phyloP scores from a whole-genome alignment of 106 monocot species.

The Triglochin maritima region DNA sequence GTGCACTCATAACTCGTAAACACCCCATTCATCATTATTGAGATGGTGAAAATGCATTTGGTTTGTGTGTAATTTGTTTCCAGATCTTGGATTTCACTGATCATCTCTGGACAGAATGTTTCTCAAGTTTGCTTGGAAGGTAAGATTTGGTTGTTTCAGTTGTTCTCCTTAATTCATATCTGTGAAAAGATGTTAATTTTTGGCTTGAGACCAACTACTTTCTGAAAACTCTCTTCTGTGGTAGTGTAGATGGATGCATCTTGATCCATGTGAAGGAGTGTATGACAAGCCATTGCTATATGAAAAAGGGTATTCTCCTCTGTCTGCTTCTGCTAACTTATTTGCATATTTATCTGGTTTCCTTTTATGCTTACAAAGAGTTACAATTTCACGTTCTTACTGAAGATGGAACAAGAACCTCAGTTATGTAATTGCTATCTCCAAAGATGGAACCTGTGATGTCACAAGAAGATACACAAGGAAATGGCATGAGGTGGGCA shows the following conservation, averaged over 20 bases:
- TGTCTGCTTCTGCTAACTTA: not conserved
- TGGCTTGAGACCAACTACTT: no score
- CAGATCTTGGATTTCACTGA: conserved; percentile 94
- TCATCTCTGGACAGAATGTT: conserved; percentile 98
- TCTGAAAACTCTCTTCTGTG: not conserved
- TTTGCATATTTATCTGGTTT: not conserved
- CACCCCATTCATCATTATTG: no score
- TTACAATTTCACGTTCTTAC: not conserved
- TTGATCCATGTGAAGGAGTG: conserved; percentile 90
- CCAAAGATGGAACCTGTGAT: conserved; percentile 78
- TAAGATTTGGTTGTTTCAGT: conserved; percentile 8
- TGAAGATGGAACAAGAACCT: conserved; percentile 88
- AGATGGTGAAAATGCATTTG: not conserved
- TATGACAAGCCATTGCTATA: conserved; percentile 91
- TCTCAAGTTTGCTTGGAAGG: conserved; percentile 65
- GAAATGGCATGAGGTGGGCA: conserved; percentile 80
- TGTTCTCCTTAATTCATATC: not conserved
- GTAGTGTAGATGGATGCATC: conserved; percentile 89
- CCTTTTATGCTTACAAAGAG: not conserved
- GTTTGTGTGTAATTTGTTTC: conserved; percentile 6
- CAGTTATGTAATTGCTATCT: conserved; percentile 74
- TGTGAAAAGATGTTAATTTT: no score
- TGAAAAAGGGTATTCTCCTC: conserved; percentile 69
- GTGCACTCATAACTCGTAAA: no score
- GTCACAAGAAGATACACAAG: conserved; percentile 91